Base-by-base conservation (phyloP, 164 flowering plant genomes). In the Liquidambar formosana region DNA sequence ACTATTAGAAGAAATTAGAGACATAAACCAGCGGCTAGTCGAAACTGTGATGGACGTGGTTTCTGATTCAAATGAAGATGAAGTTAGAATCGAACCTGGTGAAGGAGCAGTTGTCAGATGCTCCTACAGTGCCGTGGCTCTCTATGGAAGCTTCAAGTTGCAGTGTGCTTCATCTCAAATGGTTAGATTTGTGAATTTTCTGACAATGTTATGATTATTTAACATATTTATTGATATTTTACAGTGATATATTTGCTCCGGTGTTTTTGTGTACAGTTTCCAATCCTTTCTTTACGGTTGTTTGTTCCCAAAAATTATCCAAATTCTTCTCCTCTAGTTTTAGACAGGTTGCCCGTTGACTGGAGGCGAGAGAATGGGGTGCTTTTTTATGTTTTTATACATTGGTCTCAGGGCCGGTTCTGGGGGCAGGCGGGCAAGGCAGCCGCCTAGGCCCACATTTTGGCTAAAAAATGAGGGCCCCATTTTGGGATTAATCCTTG, bases 1-100 rank as follows among this genome's bases (percentile, higher is more conserved):
- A 16, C 41, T 73, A n/a, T 27, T 67, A 54, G 28, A 73, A 62
- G 76, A 73, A 57, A 73, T 73, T 62, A 61, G 59, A 56, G 57
- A 45, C 9, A 56, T 62, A 38, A 73, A 73, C 26, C 57, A 73
- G 63, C 33, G 15, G 8, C 61, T 67, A 0, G 33, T 67, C 21
- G 76, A 67, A 47, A 57, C 59, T 28, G 67, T 53, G 45, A 66
- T 62, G 11, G 71, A 73, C 26, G 38, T 33, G 3, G 23, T 64
- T 58, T 45, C 14, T 16, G 44, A 22, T 11, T 27, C 68, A 49
- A 51, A 28, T 23, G 57, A 49, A 60, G 27, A 64, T 8, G 15
- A 15, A 10, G 41, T 11, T 21, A 53, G 43, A 19, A 10, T 45
- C 16, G 47, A 4, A 61, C 25, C 28, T 13, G 67, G 38, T 21